A percentile compares a stretch with the other conserved stretches of the same genome.
phyloP scores from a whole-genome alignment of 176 grass and related monocot species.

The Olyra latifolia region DNA sequence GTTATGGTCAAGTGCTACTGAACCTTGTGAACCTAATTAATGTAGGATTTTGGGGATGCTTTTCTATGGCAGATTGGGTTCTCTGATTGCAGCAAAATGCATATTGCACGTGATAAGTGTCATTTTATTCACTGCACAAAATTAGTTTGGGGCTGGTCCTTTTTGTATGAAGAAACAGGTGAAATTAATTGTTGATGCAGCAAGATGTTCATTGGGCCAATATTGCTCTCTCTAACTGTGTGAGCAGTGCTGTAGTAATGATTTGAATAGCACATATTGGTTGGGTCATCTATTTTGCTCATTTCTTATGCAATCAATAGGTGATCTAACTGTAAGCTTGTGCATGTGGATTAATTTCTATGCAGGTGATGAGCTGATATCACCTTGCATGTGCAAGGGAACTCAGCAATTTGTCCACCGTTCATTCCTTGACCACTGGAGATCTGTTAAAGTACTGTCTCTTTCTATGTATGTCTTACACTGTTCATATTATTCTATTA shows the following conservation, averaged over 20 bases:
- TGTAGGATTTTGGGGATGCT: slow-evolving; percentile 1
- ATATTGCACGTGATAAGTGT: not conserved
- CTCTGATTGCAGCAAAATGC: not conserved
- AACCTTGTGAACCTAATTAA: no score
- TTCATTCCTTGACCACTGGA: slow-evolving; percentile 99
- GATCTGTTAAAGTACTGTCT: slow-evolving; percentile 76
- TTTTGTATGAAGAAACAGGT: not conserved
- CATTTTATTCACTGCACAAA: not conserved
- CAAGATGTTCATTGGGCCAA: not conserved
- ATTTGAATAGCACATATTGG: slow-evolving; percentile 9
- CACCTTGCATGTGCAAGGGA: slow-evolving; percentile 98
- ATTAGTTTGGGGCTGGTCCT: not conserved
- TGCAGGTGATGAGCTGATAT: slow-evolving; percentile 96
- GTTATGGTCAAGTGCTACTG: no score
- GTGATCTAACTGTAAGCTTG: not conserved
- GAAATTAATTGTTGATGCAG: not conserved
- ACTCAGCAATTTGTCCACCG: slow-evolving; percentile 98
- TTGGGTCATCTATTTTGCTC: not conserved
- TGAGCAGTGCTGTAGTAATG: no score
- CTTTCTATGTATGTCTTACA: no score
- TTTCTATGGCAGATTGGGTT: not conserved
- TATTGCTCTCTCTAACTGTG: not conserved
- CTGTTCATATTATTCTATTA: slow-evolving; percentile 6
- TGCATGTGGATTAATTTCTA: not conserved
- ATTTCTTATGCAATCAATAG: not conserved